Percentiles rank a stretch among this genome's conserved stretches.
phyloP scores from a whole-genome alignment of 257 asterid genomes.

The Gentiana dahurica region DNA sequence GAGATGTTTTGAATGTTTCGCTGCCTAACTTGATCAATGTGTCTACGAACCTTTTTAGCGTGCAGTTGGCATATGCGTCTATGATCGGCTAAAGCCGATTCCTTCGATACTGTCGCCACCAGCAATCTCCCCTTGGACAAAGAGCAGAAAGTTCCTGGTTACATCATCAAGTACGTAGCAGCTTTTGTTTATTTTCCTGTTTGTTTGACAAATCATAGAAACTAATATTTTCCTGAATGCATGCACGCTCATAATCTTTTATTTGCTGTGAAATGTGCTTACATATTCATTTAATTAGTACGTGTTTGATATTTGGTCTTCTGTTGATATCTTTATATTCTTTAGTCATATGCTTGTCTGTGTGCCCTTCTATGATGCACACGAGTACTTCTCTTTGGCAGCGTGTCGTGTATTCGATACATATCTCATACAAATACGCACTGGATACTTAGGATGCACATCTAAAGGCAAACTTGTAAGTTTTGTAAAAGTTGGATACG shows the following conservation, averaged over 20 bases:
- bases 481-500: too few species aligned
- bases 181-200: slow-evolving; percentile 4
- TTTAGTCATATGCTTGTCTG: too few species aligned
- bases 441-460: too few species aligned
- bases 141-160: slow-evolving; percentile 34
- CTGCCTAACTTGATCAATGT: slow-evolving; percentile 12
- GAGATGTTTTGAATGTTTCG: background rate
- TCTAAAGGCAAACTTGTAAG: too few species aligned
- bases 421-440: too few species aligned
- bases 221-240: background rate
- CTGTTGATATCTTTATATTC: too few species aligned
- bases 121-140: slow-evolving; percentile 38
- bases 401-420: too few species aligned
- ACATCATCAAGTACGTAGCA: slow-evolving; percentile 45
- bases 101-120: slow-evolving; percentile 51
- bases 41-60: slow-evolving; percentile 35
- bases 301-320: too few species aligned
- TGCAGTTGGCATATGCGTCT: slow-evolving; percentile 80
- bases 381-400: too few species aligned
- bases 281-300: too few species aligned
- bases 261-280: too few species aligned
- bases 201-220: background rate
- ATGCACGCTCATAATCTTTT: background rate
- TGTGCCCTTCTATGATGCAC: too few species aligned
- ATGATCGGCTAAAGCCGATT: slow-evolving; percentile 61